phyloP scores from a whole-genome alignment of 2,329 filamentous ascomycete genomes.

The Paraconiothyrium sp. region DNA sequence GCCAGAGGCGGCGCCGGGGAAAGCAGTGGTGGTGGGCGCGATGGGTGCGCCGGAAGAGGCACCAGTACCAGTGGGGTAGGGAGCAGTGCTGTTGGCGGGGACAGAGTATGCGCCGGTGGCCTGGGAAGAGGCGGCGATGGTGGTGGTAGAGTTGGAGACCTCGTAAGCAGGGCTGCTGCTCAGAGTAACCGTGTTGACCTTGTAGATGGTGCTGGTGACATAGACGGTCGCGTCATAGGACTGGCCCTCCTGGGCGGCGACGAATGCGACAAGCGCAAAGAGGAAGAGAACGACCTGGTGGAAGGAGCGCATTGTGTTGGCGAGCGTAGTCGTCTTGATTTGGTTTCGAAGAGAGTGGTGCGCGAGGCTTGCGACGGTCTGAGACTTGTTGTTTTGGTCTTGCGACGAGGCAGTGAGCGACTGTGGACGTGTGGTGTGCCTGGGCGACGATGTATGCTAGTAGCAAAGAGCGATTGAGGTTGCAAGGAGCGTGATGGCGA shows the following conservation, averaged over 20 bases:
- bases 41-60: conserved; percentile 12
- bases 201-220: conserved; percentile 49
- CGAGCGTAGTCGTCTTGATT: conserved; percentile 13
- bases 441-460: background rate
- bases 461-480: conserved; percentile 19
- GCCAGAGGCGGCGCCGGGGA: conserved; percentile 46
- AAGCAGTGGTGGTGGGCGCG: conserved; percentile 24
- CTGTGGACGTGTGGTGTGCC: background rate
- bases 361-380: conserved; percentile 13
- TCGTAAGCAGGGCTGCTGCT: conserved; percentile 39
- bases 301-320: conserved; percentile 48
- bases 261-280: conserved; percentile 45
- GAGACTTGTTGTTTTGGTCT: conserved; percentile 21
- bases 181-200: conserved; percentile 50
- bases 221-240: conserved; percentile 49
- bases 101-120: conserved; percentile 25
- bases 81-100: conserved; percentile 32
- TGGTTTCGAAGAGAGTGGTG: conserved; percentile 3
- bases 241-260: conserved; percentile 35
- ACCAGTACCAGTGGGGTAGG: conserved; percentile 22
- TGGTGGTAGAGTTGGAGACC: conserved; percentile 45
- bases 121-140: conserved; percentile 35
- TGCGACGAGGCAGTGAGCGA: conserved; percentile 13
- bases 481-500: conserved; percentile 23
- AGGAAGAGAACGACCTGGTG: conserved; percentile 45